A percentile compares a stretch with the other conserved stretches of the same genome.
Evolutionary conservation across 2,329 filamentous ascomycete genomes (phyloP).

Genomic region (Davidsoniella eucalypti): DNA sequence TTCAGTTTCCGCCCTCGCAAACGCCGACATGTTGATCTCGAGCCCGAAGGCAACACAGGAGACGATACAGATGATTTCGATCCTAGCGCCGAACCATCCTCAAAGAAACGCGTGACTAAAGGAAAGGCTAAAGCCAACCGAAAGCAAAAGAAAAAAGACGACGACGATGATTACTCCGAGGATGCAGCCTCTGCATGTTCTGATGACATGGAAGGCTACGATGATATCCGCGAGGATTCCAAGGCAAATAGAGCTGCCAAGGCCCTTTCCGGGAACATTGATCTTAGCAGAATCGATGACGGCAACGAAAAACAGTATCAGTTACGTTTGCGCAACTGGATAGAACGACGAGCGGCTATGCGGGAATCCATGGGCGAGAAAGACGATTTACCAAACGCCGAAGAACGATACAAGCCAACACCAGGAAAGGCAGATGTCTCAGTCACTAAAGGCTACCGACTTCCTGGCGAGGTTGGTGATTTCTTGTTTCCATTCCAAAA

Average conservation of each 20-base stretch:
- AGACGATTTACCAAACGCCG: constrained; percentile 24
- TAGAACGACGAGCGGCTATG: constrained; percentile 18
- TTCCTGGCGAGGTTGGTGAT: constrained; percentile 86
- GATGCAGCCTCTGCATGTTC: background rate
- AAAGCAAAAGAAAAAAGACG: constrained; percentile 1
- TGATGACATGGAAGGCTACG: constrained; percentile 9
- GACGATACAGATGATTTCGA: constrained; percentile 27
- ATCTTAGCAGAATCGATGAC: constrained; percentile 57
- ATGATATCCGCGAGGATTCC: constrained; percentile 9
- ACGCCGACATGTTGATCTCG: constrained; percentile 3
- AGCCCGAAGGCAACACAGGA: background rate
- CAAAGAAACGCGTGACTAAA: constrained; percentile 18
- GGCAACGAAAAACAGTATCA: constrained; percentile 75
- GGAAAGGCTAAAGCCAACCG: background rate
- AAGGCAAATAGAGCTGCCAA: constrained; percentile 10
- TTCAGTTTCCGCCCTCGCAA: constrained; percentile 8
- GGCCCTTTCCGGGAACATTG: constrained; percentile 19
- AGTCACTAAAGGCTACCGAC: constrained; percentile 57
- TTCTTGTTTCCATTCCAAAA: constrained; percentile 95
- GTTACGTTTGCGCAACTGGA: constrained; percentile 59
- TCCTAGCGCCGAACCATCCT: constrained; percentile 15
- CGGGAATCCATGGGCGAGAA: constrained; percentile 18
- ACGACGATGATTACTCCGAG: constrained; percentile 4
- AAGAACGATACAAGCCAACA: constrained; percentile 73
- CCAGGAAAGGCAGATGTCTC: constrained; percentile 63